A percentile compares a stretch with the other conserved stretches of the same genome.
Conservation (phyloP, 75 land plant species). For the Cupressus sempervirens region DNA sequence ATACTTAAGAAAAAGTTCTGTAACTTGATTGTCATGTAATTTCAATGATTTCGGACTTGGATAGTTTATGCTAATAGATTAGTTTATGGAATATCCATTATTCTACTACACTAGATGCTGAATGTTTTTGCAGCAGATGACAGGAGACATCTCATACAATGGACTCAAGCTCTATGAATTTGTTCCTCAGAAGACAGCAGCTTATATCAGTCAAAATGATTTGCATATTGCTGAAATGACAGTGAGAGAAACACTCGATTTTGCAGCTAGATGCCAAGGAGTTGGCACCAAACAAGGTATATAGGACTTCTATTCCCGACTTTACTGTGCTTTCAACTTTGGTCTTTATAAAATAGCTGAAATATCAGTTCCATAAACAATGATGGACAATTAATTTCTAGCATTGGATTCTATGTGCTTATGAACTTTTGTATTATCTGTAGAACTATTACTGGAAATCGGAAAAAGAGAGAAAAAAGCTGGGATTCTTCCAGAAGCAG, state of each 20-base stretch:
- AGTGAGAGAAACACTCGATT: conserved; percentile 57
- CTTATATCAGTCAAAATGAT: conserved; percentile 57
- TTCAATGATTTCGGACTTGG: neutral
- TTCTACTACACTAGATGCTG: neutral
- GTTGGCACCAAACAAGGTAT: conserved; percentile 43
- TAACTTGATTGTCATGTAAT: neutral
- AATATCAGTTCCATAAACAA: neutral
- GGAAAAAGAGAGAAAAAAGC: conserved; percentile 60
- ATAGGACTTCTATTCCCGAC: neutral
- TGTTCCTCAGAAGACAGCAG: conserved; percentile 54
- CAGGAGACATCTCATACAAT: conserved; percentile 54
- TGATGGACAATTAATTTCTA: neutral
- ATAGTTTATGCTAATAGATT: neutral
- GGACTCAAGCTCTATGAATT: conserved; percentile 46
- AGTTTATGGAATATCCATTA: neutral
- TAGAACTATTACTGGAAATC: conserved; percentile 69
- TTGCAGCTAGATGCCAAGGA: conserved; percentile 50
- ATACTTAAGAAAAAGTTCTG: neutral
- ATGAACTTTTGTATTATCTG: neutral
- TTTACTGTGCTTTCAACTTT: neutral
- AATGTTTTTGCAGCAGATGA: conserved; percentile 17
- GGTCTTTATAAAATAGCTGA: neutral
- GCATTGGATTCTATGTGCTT: neutral
- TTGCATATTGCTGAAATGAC: conserved; percentile 50
- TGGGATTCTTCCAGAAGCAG: conserved; percentile 76